A percentile compares a stretch with the other conserved stretches of the same genome.
Evolutionary conservation across 2,329 filamentous ascomycete genomes (phyloP).

Genomic region (Aspergillus sojae): DNA sequence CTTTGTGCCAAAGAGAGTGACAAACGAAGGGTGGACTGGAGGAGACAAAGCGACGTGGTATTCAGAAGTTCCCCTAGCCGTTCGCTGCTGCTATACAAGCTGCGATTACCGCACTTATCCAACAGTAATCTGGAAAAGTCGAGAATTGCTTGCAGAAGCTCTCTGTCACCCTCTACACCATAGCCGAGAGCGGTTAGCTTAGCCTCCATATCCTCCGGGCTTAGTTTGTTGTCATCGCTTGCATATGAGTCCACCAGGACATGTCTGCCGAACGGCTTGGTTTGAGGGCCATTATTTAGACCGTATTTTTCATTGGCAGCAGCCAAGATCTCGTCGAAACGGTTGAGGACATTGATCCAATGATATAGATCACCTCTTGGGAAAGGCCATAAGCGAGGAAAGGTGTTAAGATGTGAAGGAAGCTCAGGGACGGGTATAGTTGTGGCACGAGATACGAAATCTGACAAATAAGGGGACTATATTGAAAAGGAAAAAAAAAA

Average conservation of each 20-base stretch:
- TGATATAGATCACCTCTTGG: constrained; percentile 95
- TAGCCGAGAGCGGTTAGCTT: constrained; percentile 66
- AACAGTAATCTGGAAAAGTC: constrained; percentile 84
- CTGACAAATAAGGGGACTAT: constrained; percentile 83
- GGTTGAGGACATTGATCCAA: constrained; percentile 93
- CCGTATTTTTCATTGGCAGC: constrained; percentile 79
- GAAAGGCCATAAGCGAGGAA: constrained; percentile 91
- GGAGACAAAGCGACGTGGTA: constrained; percentile 76
- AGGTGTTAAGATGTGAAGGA: constrained; percentile 73
- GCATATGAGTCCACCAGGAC: constrained; percentile 48
- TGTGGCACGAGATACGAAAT: constrained; percentile 74
- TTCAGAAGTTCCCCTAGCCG: constrained; percentile 88
- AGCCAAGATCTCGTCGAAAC: constrained; percentile 88
- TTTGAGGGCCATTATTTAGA: constrained; percentile 78
- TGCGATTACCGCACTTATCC: constrained; percentile 94
- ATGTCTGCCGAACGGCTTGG: constrained; percentile 65
- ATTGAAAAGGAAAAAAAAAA: constrained; percentile 10
- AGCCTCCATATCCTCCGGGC: constrained; percentile 55
- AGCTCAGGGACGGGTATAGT: constrained; percentile 69
- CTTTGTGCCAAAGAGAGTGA: constrained; percentile 85
- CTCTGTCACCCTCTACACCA: constrained; percentile 73
- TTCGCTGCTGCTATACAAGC: constrained; percentile 90
- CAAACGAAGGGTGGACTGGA: constrained; percentile 77
- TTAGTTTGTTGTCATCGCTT: constrained; percentile 62
- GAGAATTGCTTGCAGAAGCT: constrained; percentile 77